phyloP scores from a whole-genome alignment of 805 yeast species.

The Metschnikowia continentalis region DNA sequence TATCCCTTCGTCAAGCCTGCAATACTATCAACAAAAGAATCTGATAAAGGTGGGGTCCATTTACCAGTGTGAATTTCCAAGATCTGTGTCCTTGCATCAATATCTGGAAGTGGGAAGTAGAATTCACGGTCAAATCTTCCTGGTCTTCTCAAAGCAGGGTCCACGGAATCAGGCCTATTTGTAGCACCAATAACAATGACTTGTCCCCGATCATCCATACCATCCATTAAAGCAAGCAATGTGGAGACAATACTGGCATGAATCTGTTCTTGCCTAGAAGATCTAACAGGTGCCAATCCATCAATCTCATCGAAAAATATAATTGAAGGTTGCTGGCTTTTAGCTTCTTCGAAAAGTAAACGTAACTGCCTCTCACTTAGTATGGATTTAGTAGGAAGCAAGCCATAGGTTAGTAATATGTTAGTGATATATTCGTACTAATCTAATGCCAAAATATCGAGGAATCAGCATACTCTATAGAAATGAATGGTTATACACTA shows the following conservation, averaged over 20 bases:
- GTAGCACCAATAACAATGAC: slow-evolving; percentile 98
- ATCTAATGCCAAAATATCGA: too few species aligned
- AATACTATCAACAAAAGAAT: slow-evolving; percentile 55
- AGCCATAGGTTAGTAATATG: too few species aligned
- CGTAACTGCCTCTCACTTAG: slow-evolving; percentile 90
- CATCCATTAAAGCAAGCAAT: slow-evolving; percentile 93
- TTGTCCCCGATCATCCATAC: slow-evolving; percentile 98
- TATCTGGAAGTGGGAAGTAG: slow-evolving; percentile 89
- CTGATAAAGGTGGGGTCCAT: slow-evolving; percentile 75
- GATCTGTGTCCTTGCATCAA: slow-evolving; percentile 72
- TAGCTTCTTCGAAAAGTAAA: slow-evolving; percentile 90
- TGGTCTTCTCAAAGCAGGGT: slow-evolving; percentile 94
- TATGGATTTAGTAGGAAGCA: too few species aligned
- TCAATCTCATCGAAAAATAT: slow-evolving; percentile 97
- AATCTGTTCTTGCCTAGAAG: slow-evolving; percentile 96
- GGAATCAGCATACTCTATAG: too few species aligned
- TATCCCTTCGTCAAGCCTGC: slow-evolving; percentile 88
- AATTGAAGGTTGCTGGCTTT: slow-evolving; percentile 90
- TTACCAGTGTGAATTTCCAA: slow-evolving; percentile 79
- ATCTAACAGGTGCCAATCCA: slow-evolving; percentile 96
- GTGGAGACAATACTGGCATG: slow-evolving; percentile 98
- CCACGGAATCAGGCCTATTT: slow-evolving; percentile 96
- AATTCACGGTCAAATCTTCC: slow-evolving; percentile 97
- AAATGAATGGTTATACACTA: too few species aligned
- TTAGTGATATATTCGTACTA: too few species aligned